Evolutionary conservation across 306 rosid species (phyloP).

Genomic region (Pyrus betulifolia): DNA sequence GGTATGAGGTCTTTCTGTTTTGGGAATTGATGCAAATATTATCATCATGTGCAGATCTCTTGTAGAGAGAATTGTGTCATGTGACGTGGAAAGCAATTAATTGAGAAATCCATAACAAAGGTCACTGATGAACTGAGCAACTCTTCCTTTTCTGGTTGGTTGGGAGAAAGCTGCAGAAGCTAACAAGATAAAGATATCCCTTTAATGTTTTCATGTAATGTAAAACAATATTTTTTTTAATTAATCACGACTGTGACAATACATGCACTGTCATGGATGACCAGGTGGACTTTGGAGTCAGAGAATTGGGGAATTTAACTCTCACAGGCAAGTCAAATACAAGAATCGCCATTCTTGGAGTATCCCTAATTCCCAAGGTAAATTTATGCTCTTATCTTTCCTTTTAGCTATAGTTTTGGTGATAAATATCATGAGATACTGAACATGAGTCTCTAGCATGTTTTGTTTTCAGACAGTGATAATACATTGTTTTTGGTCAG

Average conservation of each 20-base stretch:
- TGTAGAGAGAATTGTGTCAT: neutral
- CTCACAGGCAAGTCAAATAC: conserved; percentile 47
- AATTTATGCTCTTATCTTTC: conserved; percentile 13
- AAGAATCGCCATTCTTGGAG: conserved; percentile 78
- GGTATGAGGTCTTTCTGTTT: conserved; percentile 25
- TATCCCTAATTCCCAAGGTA: conserved; percentile 58
- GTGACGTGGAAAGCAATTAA: neutral
- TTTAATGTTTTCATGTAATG: neutral
- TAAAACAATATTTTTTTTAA: conserved; percentile 13
- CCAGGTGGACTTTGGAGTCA: conserved; percentile 47
- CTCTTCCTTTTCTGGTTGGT: neutral
- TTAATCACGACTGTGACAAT: conserved; percentile 19
- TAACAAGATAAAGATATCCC: neutral
- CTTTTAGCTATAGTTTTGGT: neutral
- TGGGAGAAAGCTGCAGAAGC: neutral
- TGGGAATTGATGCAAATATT: neutral
- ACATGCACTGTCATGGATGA: conserved; percentile 23
- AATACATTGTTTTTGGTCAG: conserved; percentile 32
- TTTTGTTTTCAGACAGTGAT: conserved; percentile 18
- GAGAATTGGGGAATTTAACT: conserved; percentile 34
- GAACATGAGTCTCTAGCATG: conserved; percentile 1
- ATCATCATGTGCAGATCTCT: neutral
- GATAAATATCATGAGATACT: conserved; percentile 3
- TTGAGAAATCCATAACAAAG: neutral
- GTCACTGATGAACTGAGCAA: neutral